Percentiles rank a stretch among this genome's conserved stretches.
Evolutionary conservation across 2,329 filamentous ascomycete species (phyloP).

Genomic region (Aureobasidium leucospermi): DNA sequence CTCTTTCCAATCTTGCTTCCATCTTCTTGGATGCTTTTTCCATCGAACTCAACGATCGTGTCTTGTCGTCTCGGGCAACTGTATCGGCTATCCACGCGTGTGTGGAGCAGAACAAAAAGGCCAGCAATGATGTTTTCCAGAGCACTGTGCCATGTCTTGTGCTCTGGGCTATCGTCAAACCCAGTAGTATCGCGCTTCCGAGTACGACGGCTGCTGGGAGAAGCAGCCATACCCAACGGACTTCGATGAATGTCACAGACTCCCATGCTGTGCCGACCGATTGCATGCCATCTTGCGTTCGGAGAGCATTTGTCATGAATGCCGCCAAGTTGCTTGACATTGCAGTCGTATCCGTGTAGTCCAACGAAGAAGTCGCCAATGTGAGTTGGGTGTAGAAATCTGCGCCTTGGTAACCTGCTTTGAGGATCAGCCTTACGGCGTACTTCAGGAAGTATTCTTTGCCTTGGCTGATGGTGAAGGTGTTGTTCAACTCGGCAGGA

Average conservation of each 20-base stretch:
- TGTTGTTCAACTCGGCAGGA: not conserved
- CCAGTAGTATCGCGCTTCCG: not conserved
- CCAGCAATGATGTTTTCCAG: conserved; percentile 8
- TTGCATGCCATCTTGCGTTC: conserved; percentile 7
- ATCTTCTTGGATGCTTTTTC: conserved; percentile 2
- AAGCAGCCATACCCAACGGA: not conserved
- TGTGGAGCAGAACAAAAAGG: conserved; percentile 6
- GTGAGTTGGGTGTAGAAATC: conserved; percentile 10
- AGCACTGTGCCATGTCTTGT: not conserved
- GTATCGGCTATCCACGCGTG: not conserved
- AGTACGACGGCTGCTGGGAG: not conserved
- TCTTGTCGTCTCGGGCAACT: not conserved
- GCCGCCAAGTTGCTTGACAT: conserved; percentile 6
- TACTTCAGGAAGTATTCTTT: conserved; percentile 12
- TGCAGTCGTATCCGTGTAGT: conserved; percentile 1
- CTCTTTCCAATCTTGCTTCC: not conserved
- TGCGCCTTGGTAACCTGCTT: conserved; percentile 8
- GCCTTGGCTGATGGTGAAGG: conserved; percentile 10
- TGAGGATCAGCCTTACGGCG: not conserved
- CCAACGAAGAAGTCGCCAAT: conserved; percentile 6
- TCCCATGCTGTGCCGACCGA: conserved; percentile 1
- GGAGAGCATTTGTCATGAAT: conserved; percentile 6
- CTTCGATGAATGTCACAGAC: not conserved
- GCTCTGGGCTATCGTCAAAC: not conserved
- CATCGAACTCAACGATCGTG: not conserved